Conservation (phyloP, 768 basidiomycete species). For the Agrocybe pediades region DNA sequence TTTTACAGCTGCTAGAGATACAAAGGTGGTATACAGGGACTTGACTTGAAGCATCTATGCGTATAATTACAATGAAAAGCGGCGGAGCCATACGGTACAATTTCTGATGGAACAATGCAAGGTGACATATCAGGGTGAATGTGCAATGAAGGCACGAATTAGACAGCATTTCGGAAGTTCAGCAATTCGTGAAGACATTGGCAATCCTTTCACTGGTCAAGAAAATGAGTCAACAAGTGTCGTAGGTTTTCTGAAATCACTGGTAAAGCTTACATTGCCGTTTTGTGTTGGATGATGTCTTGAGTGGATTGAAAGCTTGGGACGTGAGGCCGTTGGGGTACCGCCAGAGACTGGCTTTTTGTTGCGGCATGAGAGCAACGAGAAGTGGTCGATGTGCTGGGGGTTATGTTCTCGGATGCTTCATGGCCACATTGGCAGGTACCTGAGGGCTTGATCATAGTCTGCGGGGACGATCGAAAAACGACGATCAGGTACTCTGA, state of each 20-base stretch:
- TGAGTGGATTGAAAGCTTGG: slow-evolving; percentile 4
- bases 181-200: slow-evolving; percentile 26
- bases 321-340: neutral
- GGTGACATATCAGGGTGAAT: too few species aligned
- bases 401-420: neutral
- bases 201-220: slow-evolving; percentile 32
- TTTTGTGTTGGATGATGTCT: slow-evolving; percentile 21
- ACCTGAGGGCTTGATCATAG: neutral
- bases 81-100: too few species aligned
- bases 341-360: neutral
- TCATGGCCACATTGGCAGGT: neutral
- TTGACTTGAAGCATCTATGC: too few species aligned
- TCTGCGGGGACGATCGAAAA: neutral
- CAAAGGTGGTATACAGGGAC: too few species aligned
- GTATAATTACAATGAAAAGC: too few species aligned
- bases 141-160: too few species aligned
- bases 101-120: too few species aligned
- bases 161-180: too few species aligned
- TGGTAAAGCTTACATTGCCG: slow-evolving; percentile 26
- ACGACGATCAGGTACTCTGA: neutral
- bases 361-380: neutral
- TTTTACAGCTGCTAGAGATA: too few species aligned
- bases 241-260: neutral
- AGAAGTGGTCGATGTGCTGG: neutral
- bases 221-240: neutral